These are phyloP conservation scores for Yamadazyma sp. DNA, from an alignment of 1,139 yeast species.

Conservation along the genomic window DNA sequence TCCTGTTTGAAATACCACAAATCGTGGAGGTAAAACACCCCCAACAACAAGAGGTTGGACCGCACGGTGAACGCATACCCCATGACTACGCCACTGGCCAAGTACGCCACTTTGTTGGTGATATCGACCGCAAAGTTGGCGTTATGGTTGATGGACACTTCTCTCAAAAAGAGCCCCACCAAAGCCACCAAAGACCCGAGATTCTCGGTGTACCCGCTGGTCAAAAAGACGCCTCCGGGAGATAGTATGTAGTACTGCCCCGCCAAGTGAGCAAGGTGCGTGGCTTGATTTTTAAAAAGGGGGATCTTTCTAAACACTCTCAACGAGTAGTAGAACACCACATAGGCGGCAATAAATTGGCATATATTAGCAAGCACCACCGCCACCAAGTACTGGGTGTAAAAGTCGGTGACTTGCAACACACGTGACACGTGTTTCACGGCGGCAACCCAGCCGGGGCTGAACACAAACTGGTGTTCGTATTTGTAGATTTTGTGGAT, in stretches of 20 bases:
- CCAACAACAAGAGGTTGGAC: slow-evolving; percentile 75
- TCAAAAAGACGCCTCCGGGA: slow-evolving; percentile 81
- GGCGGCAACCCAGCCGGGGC: slow-evolving; percentile 66
- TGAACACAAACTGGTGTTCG: slow-evolving; percentile 91
- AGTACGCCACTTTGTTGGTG: slow-evolving; percentile 23
- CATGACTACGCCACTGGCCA: slow-evolving; percentile 59
- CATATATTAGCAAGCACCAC: slow-evolving; percentile 50
- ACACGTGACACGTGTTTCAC: slow-evolving; percentile 26
- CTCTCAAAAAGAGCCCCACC: slow-evolving; percentile 56
- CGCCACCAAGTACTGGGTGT: slow-evolving; percentile 43
- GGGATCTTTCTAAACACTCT: slow-evolving; percentile 25
- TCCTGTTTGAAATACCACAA: slow-evolving; percentile 24
- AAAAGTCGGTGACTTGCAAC: slow-evolving; percentile 30
- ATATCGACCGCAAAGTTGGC: slow-evolving; percentile 4
- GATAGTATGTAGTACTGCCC: slow-evolving; percentile 57
- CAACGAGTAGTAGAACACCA: slow-evolving; percentile 52
- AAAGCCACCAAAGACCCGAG: slow-evolving; percentile 65
- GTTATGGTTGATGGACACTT: slow-evolving; percentile 26
- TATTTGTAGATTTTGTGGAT: slow-evolving; percentile 51
- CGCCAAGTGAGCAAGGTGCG: slow-evolving; percentile 30
- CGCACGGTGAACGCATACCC: slow-evolving; percentile 63
- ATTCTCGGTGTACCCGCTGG: slow-evolving; percentile 78
- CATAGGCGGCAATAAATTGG: slow-evolving; percentile 51
- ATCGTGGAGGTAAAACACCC: slow-evolving; percentile 65
- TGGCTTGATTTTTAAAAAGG: slow-evolving; percentile 18